Percentiles rank a stretch among this genome's conserved stretches.
Conservation (phyloP, 306 rosid genomes). For the barrel medic (Medicago truncatula) region DNA sequence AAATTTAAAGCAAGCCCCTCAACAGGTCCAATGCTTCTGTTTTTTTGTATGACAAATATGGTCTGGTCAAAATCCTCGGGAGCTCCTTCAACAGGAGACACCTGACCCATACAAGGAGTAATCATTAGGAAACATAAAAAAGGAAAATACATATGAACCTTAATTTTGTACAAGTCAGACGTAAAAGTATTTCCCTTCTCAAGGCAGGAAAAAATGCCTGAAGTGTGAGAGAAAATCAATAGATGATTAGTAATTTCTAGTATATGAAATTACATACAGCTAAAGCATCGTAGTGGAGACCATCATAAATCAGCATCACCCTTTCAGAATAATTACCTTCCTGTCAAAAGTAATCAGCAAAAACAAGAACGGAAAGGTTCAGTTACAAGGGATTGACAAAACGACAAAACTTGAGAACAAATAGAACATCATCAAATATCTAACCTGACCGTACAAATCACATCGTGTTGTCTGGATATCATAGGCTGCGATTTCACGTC, state of each 20-base stretch:
- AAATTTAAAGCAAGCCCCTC: constrained; percentile 73
- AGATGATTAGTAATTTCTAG: constrained; percentile 14
- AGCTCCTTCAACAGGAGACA: constrained; percentile 81
- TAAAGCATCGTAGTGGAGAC: constrained; percentile 95
- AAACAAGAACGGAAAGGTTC: constrained; percentile 26
- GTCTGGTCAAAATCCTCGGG: constrained; percentile 98
- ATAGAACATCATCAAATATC: constrained; percentile 38
- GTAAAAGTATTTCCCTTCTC: constrained; percentile 18
- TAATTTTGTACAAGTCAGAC: not conserved
- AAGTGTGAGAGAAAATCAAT: constrained; percentile 20
- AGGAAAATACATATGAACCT: constrained; percentile 22
- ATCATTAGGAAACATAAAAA: constrained; percentile 39
- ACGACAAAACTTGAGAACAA: constrained; percentile 34
- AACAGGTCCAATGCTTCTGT: constrained; percentile 64
- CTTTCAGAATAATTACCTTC: constrained; percentile 75
- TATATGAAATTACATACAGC: constrained; percentile 63
- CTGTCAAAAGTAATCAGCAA: constrained; percentile 57
- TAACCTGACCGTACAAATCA: constrained; percentile 96
- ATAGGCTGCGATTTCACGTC: constrained; percentile 92
- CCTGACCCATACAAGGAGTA: constrained; percentile 51
- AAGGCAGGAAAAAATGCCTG: constrained; percentile 3
- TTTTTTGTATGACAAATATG: constrained; percentile 60
- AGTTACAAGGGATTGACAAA: constrained; percentile 40
- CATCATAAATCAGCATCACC: constrained; percentile 88
- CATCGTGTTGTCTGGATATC: constrained; percentile 95